These are phyloP conservation scores for Fusarium sulawesiense DNA, from an alignment of 2,329 filamentous ascomycete genomes.

Conservation along the genomic window DNA sequence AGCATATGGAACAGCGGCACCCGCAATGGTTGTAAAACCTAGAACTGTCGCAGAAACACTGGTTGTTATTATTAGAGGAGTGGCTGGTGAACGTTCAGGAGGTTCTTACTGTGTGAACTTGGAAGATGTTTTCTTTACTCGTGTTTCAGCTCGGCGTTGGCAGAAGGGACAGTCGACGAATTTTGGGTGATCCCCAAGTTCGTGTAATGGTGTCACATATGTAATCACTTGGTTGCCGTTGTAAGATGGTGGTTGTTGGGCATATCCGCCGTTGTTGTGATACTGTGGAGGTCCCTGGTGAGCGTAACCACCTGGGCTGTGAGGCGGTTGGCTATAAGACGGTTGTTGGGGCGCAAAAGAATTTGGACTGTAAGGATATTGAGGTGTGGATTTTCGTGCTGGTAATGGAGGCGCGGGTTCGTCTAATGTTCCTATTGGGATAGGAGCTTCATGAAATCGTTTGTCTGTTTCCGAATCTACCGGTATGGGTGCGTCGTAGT, in stretches of 20 bases:
- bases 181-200: conserved; percentile 40
- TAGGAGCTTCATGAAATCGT: conserved; percentile 14
- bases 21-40: conserved; percentile 37
- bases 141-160: conserved; percentile 29
- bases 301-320: neutral
- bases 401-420: conserved; percentile 14
- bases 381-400: neutral
- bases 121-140: conserved; percentile 39
- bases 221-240: conserved; percentile 1
- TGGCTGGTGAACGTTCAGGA: rapidly evolving
- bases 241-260: conserved; percentile 2
- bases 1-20: conserved; percentile 39
- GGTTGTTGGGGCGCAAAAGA: neutral
- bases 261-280: neutral
- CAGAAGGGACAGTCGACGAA: conserved; percentile 44
- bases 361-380: neutral
- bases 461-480: conserved; percentile 29
- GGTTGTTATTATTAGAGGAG: neutral
- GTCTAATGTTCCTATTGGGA: neutral
- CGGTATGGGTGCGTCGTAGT: conserved; percentile 35
- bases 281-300: neutral
- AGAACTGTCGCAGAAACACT: conserved; percentile 36
- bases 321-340: neutral
- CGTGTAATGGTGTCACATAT: conserved; percentile 36
- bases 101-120: conserved; percentile 36